Percentiles rank a stretch among this genome's conserved stretches.
phyloP scores from a whole-genome alignment of 2,329 filamentous ascomycete species.

The Colletotrichum tofieldiae region DNA sequence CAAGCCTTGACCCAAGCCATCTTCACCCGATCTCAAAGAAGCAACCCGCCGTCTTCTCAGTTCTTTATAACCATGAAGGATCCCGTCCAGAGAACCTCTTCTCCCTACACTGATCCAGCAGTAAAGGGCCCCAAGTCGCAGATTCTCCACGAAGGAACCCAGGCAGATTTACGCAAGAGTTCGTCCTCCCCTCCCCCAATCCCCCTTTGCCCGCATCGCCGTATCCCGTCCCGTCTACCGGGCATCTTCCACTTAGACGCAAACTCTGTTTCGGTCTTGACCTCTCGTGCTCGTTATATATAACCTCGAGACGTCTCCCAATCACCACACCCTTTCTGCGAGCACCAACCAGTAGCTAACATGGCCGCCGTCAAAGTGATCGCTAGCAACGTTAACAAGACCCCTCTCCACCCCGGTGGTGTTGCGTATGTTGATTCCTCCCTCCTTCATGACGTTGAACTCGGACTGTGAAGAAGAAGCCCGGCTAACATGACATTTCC shows the following conservation, averaged over 20 bases:
- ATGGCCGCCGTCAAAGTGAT: slow-evolving; percentile 60
- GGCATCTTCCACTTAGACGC: slow-evolving; percentile 21
- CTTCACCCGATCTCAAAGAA: slow-evolving; percentile 34
- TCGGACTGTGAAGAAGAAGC: not conserved
- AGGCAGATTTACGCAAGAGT: slow-evolving; percentile 59
- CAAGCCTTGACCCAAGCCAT: slow-evolving; percentile 41
- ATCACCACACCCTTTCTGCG: not conserved
- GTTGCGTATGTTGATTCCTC: slow-evolving; percentile 79
- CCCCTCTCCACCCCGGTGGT: slow-evolving; percentile 90
- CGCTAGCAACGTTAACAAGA: slow-evolving; percentile 85
- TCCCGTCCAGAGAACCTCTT: slow-evolving; percentile 56
- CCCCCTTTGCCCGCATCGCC: slow-evolving; percentile 1
- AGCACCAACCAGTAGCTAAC: slow-evolving; percentile 33
- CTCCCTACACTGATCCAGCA: slow-evolving; percentile 57
- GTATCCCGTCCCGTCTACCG: slow-evolving; percentile 23
- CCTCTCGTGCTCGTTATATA: not conserved
- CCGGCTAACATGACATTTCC: slow-evolving; percentile 40
- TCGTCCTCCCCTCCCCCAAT: slow-evolving; percentile 46
- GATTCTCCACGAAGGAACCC: slow-evolving; percentile 54
- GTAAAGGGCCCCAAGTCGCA: slow-evolving; percentile 59
- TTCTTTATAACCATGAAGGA: slow-evolving; percentile 58
- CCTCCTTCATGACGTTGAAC: not conserved
- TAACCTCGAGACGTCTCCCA: not conserved
- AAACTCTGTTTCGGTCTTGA: slow-evolving; percentile 44
- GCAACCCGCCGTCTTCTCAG: slow-evolving; percentile 26